phyloP scores from a whole-genome alignment of 164 flowering plant genomes.

The Kingdonia uniflora region DNA sequence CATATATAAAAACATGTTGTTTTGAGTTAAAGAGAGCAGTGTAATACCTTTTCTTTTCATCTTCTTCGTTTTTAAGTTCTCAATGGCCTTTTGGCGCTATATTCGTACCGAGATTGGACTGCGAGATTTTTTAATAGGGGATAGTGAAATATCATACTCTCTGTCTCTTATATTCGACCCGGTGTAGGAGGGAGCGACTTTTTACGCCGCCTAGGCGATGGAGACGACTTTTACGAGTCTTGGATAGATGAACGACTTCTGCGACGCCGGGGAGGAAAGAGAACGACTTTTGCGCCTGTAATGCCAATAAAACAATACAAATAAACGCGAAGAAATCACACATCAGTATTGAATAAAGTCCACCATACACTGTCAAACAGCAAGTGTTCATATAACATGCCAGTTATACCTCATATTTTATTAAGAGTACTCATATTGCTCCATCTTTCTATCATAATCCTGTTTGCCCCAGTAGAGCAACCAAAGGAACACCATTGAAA shows the following conservation, averaged over 20 bases:
- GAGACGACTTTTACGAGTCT: constrained; percentile 63
- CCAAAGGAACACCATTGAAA: constrained; percentile 52
- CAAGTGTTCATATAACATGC: constrained; percentile 26
- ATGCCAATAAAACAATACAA: constrained; percentile 8
- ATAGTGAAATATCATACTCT: constrained; percentile 52
- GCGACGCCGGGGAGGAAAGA: too few relatives aligned
- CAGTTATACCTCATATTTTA: constrained; percentile 70
- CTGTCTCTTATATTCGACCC: constrained; percentile 52
- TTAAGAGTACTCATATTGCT: constrained; percentile 60
- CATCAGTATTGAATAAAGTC: not conserved
- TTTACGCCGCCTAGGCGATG: constrained; percentile 50
- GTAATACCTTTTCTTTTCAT: constrained; percentile 92
- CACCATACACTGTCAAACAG: constrained; percentile 22
- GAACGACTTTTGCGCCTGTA: constrained; percentile 74
- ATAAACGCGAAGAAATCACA: constrained; percentile 3
- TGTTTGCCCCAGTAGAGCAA: constrained; percentile 60
- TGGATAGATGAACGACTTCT: constrained; percentile 63
- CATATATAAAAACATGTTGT: too few relatives aligned
- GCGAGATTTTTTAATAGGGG: constrained; percentile 50
- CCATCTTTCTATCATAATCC: constrained; percentile 67
- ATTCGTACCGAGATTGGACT: constrained; percentile 50
- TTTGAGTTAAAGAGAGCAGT: too few relatives aligned
- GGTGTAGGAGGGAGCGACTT: constrained; percentile 77
- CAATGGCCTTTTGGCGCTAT: constrained; percentile 46
- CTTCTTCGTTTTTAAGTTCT: constrained; percentile 65